These are phyloP conservation scores for Penicillium brevicompactum DNA, from an alignment of 2,329 filamentous ascomycete genomes.

Conservation along the genomic window DNA sequence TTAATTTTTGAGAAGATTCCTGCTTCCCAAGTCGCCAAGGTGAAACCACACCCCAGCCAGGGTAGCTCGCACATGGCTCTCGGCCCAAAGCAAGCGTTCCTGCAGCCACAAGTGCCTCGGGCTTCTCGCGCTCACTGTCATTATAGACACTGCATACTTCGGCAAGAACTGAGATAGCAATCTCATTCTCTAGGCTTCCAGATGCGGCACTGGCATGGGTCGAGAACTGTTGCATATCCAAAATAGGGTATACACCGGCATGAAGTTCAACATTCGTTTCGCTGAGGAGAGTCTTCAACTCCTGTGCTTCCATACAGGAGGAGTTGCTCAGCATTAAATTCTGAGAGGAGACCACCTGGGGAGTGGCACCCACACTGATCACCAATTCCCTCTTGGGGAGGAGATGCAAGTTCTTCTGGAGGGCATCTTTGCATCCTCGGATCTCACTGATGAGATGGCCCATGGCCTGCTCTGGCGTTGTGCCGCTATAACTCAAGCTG, in stretches of 20 bases:
- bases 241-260: slow-evolving; percentile 73
- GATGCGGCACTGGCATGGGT: slow-evolving; percentile 61
- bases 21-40: slow-evolving; percentile 55
- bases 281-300: slow-evolving; percentile 32
- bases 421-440: slow-evolving; percentile 41
- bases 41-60: slow-evolving; percentile 70
- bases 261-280: slow-evolving; percentile 65
- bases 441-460: slow-evolving; percentile 64
- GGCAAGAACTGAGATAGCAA: slow-evolving; percentile 69
- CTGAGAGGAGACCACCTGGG: slow-evolving; percentile 69
- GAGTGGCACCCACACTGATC: slow-evolving; percentile 75
- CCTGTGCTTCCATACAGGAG: slow-evolving; percentile 35
- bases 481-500: slow-evolving; percentile 67
- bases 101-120: slow-evolving; percentile 69
- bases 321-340: slow-evolving; percentile 51
- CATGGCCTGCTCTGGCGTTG: slow-evolving; percentile 60
- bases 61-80: slow-evolving; percentile 71
- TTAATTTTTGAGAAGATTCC: slow-evolving; percentile 56
- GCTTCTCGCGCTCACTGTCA: slow-evolving; percentile 53
- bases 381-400: slow-evolving; percentile 43
- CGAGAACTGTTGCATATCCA: slow-evolving; percentile 78
- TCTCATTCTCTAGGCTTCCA: slow-evolving; percentile 47
- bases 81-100: slow-evolving; percentile 71
- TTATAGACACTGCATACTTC: slow-evolving; percentile 73
- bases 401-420: slow-evolving; percentile 21